These are phyloP conservation scores for Microbotryum scabiosae DNA, from an alignment of 1,284 basidiomycete species.

Conservation along the genomic window DNA sequence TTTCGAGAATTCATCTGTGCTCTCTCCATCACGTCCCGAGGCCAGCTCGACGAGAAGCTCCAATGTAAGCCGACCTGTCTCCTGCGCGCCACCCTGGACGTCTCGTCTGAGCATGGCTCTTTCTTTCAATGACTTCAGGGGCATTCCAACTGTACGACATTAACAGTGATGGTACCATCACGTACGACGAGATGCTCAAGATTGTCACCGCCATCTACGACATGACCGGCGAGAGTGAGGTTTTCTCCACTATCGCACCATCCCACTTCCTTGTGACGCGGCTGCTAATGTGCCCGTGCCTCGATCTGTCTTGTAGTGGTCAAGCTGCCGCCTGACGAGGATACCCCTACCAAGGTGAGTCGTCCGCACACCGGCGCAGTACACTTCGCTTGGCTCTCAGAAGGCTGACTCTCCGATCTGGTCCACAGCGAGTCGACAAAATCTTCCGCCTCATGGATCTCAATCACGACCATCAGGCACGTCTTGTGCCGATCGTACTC, in stretches of 20 bases:
- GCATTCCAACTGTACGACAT: constrained; percentile 99
- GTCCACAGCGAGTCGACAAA: constrained; percentile 76
- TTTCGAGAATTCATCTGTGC: constrained; percentile 99
- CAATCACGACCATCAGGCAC: constrained; percentile 31
- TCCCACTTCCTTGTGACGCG: too few relatives aligned
- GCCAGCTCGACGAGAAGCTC: constrained; percentile 93
- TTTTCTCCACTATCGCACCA: too few relatives aligned
- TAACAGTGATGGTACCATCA: constrained; percentile 92
- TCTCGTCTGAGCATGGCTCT: neutral
- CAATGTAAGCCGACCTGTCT: constrained; percentile 59
- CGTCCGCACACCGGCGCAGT: neutral
- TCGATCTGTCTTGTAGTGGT: constrained; percentile 59
- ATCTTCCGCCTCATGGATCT: constrained; percentile 37
- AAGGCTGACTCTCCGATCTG: constrained; percentile 4
- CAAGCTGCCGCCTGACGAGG: constrained; percentile 91
- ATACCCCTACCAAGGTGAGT: constrained; percentile 92
- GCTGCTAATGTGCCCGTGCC: neutral
- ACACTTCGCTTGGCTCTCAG: neutral
- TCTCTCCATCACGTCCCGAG: constrained; percentile 86
- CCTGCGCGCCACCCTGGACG: neutral
- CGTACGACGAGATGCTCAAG: constrained; percentile 96
- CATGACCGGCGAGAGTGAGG: constrained; percentile 56
- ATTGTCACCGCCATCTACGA: constrained; percentile 95
- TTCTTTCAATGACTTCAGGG: constrained; percentile 52
- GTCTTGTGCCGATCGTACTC: neutral